Percentiles rank a stretch among this genome's conserved stretches.
These are phyloP conservation scores for Cladosporium sp. DNA, from an alignment of 2,329 filamentous ascomycete genomes.

Conservation along the genomic window DNA sequence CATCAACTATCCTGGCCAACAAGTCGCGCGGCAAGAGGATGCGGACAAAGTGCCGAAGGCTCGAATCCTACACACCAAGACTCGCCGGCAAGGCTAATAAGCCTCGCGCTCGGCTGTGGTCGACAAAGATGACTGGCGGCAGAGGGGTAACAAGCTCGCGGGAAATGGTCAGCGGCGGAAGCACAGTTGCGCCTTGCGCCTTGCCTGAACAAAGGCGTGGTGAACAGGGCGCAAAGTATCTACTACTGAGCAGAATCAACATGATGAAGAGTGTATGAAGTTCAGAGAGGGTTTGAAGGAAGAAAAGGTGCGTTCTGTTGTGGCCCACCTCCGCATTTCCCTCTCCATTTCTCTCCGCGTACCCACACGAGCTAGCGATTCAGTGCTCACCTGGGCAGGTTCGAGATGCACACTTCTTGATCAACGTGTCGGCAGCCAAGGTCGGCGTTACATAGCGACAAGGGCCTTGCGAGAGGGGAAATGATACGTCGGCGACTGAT, in stretches of 20 bases:
- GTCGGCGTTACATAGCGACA: background rate
- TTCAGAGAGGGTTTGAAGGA: too few species aligned
- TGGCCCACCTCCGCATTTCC: conserved; percentile 2
- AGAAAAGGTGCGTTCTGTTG: too few species aligned
- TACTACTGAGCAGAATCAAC: too few species aligned
- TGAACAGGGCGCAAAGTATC: too few species aligned
- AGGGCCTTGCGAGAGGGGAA: conserved; percentile 1
- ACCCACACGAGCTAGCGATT: background rate
- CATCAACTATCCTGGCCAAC: background rate
- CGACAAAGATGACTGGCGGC: background rate
- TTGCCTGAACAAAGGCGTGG: background rate
- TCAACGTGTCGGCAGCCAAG: background rate
- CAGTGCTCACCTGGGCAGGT: background rate
- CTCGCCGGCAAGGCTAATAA: background rate
- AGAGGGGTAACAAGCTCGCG: background rate
- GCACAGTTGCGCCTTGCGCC: background rate
- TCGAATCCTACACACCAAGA: background rate
- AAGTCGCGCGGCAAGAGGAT: background rate
- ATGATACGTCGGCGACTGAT: conserved; percentile 5
- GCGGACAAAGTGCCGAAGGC: conserved; percentile 1
- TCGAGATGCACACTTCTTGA: background rate
- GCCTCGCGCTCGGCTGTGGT: background rate
- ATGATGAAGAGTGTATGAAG: too few species aligned
- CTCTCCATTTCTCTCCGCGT: background rate
- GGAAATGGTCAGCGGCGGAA: conserved; percentile 3